Conservation (phyloP, 345 rosid species). For the Lagerstroemia speciosa region DNA sequence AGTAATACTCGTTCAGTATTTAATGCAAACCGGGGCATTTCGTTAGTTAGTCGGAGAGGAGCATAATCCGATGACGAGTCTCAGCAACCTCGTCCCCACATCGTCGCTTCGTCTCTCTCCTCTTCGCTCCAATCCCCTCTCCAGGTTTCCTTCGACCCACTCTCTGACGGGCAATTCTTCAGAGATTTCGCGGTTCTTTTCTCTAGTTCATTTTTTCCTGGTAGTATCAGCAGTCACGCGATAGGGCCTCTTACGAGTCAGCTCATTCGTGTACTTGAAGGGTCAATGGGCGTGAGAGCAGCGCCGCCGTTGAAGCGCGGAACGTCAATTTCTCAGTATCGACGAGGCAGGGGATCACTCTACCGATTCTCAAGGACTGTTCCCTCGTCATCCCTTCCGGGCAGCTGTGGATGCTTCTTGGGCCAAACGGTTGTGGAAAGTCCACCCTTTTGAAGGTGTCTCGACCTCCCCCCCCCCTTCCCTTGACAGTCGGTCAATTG, state of each 20-base stretch:
- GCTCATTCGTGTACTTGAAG: constrained; percentile 18
- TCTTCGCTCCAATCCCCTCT: constrained; percentile 27
- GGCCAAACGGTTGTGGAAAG: constrained; percentile 97
- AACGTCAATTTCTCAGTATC: constrained; percentile 55
- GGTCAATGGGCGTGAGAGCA: constrained; percentile 23
- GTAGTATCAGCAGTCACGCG: background rate
- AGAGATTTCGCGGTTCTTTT: constrained; percentile 1
- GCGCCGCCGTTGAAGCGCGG: constrained; percentile 49
- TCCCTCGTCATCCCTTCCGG: constrained; percentile 67
- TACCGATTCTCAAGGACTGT: constrained; percentile 71
- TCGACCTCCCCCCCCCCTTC: background rate
- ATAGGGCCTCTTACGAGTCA: background rate
- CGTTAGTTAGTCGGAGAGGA: background rate
- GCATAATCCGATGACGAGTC: constrained; percentile 22
- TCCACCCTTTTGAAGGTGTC: constrained; percentile 89
- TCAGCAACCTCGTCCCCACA: constrained; percentile 10
- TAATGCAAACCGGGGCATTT: too few relatives aligned
- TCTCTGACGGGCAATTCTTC: constrained; percentile 22
- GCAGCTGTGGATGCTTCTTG: constrained; percentile 89
- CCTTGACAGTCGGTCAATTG: background rate
- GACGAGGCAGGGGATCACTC: constrained; percentile 39
- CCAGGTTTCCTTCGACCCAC: constrained; percentile 22
- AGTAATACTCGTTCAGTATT: too few relatives aligned
- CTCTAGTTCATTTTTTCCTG: background rate
- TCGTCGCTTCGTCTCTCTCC: constrained; percentile 18